Conservation (phyloP, 306 rosid genomes). For the Boehmeria nivea region DNA sequence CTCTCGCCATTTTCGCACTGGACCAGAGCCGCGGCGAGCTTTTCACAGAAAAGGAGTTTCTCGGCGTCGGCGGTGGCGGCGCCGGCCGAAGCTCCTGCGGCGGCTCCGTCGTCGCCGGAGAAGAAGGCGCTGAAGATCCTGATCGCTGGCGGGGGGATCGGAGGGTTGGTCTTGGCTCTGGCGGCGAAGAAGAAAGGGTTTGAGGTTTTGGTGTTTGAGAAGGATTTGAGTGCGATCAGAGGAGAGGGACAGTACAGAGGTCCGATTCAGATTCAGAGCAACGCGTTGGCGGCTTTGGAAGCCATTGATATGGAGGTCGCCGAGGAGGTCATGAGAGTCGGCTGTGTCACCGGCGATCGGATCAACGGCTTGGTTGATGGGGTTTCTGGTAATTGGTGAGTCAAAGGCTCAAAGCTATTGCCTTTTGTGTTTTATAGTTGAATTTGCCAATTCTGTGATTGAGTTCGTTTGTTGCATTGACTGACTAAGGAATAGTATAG, state of each 20-base stretch:
- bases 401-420: too few species aligned
- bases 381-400: slow-evolving; percentile 84
- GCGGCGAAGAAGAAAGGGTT: slow-evolving; percentile 95
- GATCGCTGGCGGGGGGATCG: slow-evolving; percentile 96
- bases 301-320: slow-evolving; percentile 90
- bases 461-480: too few species aligned
- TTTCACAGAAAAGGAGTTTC: slow-evolving; percentile 27
- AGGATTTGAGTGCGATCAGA: slow-evolving; percentile 84
- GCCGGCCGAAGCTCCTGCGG: slow-evolving; percentile 19
- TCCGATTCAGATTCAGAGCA: slow-evolving; percentile 97
- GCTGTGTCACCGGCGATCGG: slow-evolving; percentile 92
- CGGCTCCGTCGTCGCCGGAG: slow-evolving; percentile 13
- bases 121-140: slow-evolving; percentile 53
- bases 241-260: slow-evolving; percentile 98
- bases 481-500: too few species aligned
- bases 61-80: slow-evolving; percentile 20
- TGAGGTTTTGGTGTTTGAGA: slow-evolving; percentile 94
- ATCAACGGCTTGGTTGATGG: slow-evolving; percentile 96
- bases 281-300: slow-evolving; percentile 97
- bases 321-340: slow-evolving; percentile 78
- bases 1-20: slow-evolving; percentile 25
- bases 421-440: too few species aligned
- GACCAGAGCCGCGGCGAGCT: slow-evolving; percentile 22
- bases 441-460: too few species aligned
- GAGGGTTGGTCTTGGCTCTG: slow-evolving; percentile 87